A percentile compares a stretch with the other conserved stretches of the same genome.
phyloP scores from a whole-genome alignment of 2,329 filamentous ascomycete genomes.

The Cadophora luteo-olivacea region DNA sequence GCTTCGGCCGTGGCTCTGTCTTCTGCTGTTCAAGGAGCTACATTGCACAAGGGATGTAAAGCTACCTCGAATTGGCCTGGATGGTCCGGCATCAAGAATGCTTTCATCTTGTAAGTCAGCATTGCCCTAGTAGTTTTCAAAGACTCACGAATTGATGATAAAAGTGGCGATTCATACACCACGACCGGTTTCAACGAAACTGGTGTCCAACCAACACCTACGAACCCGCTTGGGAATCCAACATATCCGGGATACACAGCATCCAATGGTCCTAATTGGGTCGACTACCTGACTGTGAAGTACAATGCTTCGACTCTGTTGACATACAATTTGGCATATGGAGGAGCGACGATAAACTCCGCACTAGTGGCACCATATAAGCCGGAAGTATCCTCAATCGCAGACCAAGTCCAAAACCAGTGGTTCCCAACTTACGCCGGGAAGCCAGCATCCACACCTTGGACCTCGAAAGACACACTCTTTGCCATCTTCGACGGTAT shows the following conservation, averaged over 20 bases:
- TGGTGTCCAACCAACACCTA: slow-evolving; percentile 44
- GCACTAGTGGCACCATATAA: slow-evolving; percentile 47
- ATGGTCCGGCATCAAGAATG: slow-evolving; percentile 49
- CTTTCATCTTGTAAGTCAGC: slow-evolving; percentile 50
- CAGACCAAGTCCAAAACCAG: slow-evolving; percentile 49
- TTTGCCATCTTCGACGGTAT: slow-evolving; percentile 57
- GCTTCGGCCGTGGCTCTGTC: slow-evolving; percentile 19
- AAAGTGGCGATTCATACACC: slow-evolving; percentile 51
- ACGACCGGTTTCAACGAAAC: slow-evolving; percentile 47
- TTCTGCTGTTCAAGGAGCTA: slow-evolving; percentile 23
- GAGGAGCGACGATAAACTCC: slow-evolving; percentile 49
- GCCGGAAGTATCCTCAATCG: slow-evolving; percentile 47
- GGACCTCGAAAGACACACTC: slow-evolving; percentile 35
- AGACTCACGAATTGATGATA: slow-evolving; percentile 5
- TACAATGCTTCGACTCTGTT: slow-evolving; percentile 53
- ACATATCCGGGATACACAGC: slow-evolving; percentile 49
- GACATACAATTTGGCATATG: slow-evolving; percentile 59
- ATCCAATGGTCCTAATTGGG: slow-evolving; percentile 60
- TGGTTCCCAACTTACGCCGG: slow-evolving; percentile 50
- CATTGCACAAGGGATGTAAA: slow-evolving; percentile 6
- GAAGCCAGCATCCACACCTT: slow-evolving; percentile 36
- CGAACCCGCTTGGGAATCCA: slow-evolving; percentile 50
- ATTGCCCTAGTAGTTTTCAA: background rate
- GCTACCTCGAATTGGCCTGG: slow-evolving; percentile 29
- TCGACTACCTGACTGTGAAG: slow-evolving; percentile 55